Base-by-base conservation (phyloP, 1,139 yeast species). In the Pichia inconspicua region DNA sequence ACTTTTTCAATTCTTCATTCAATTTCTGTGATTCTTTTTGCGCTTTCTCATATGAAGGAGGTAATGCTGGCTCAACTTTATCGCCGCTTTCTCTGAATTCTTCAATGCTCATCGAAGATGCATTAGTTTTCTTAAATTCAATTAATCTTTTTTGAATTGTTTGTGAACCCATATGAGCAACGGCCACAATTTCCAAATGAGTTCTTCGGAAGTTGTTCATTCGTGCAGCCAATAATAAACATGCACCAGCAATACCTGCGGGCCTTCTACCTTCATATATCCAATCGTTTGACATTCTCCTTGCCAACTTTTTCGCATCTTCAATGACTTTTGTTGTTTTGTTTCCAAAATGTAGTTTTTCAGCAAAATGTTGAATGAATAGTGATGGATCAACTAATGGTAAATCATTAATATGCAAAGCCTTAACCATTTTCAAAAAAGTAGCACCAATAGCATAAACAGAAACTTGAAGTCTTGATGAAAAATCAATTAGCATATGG, bases 221-320 rank as follows among this genome's bases (percentile, higher is more conserved):
- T 66, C 98, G 76, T 4, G 97, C 92, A 0, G 99, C 98, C 46
- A 92, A 69, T 44, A 94, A 66, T 2, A 92, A 75, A 66, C 97
- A 89, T 0, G 98, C 98, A 30, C 98, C 99, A 0, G 98, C 98
- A 46, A 92, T 79, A 60, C 99, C 98, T 0, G 98, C 97, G 0
- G 98, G 98, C 53, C 98, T 75, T 63, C 99, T 77, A 34, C 99
- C 99, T 65, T 88, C 95, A 61, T 84, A 86, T 55, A 92, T 85
- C 97, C 97, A 92, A 63, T 92, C 98, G 45, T 82, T 78, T 25
- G 90, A 75, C 99, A 92, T 92, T 58, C 96, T 73, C 60, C 81
- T 88, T 1, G 96, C 96, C 36, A 92, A 69, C 57, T 83, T 79
- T 9, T 82, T 82, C 0, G 98, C 97, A 65, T 94, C 98, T 48